Evolutionary conservation across 2,329 filamentous ascomycete species (phyloP), one percentile per base, ranked within the genome.

Genomic region (Zymoseptoria tritici): DNA sequence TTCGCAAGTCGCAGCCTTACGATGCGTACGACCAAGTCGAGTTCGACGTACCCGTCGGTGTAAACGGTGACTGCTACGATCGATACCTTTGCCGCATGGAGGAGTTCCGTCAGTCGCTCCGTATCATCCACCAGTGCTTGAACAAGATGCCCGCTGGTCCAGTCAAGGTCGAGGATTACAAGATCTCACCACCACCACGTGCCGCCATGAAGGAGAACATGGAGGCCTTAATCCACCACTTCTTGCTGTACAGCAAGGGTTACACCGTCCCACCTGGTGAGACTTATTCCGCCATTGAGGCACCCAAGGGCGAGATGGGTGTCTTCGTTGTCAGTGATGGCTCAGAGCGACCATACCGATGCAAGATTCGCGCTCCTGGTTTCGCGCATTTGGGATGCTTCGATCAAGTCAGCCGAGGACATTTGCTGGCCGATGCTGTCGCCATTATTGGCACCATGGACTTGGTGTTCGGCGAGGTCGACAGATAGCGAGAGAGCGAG

Each of bases 191-290:
- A 21, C 94, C 94, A 63, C 95, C 94, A n/a, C 87, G 94, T 72
- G 83, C 90, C 52, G 94, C 94, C 72, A 99, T 99, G 94, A 99
- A 99, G 85, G 94, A 99, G 85, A 99, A 99, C 82, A 99, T 99
- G 95, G 94, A 99, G 80, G 92, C 94, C 49, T 85, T 99, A 51
- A 99, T 99, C 74, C 94, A 99, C 80, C 94, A 99, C 82, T 99
- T 99, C 84, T 80, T 99, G 67, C 86, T 99, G 57, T 99, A 93
- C 82, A 97, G 92, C 76, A 99, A 99, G 84, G 94, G 94, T 61
- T 99, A 99, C 78, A 85, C 91, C 52, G 94, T 99, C 3, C 94
- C 94, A 51, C 94, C 95, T 7, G 95, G 94, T 64, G 94, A 99
- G 82, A 99, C 94, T 5, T 99, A 99, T 82, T 92, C 88, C 53